phyloP scores from a whole-genome alignment of 768 basidiomycete genomes.

The Solioccasus polychromus region DNA sequence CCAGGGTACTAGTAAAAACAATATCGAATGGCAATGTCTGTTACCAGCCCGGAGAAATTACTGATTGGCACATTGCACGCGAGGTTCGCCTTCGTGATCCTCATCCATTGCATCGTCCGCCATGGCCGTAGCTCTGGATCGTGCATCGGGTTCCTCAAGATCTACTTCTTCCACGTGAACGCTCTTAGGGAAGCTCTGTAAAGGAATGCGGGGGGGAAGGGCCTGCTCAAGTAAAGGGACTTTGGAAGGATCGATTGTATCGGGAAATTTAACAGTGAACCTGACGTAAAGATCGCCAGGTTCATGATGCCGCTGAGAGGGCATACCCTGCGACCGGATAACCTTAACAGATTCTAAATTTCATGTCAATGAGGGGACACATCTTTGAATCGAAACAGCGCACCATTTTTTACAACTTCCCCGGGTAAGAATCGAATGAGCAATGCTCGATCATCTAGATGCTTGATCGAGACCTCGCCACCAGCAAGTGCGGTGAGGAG shows the following conservation, averaged over 20 bases:
- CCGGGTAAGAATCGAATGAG: slow-evolving; percentile 83
- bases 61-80: slow-evolving; percentile 95
- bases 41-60: slow-evolving; percentile 32
- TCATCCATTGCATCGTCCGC: slow-evolving; percentile 90
- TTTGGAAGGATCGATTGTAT: slow-evolving; percentile 60
- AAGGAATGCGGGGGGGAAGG: slow-evolving; percentile 70
- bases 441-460: slow-evolving; percentile 90
- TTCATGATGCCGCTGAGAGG: slow-evolving; percentile 96
- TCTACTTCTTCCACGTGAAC: slow-evolving; percentile 79
- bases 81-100: slow-evolving; percentile 79
- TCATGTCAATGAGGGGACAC: not conserved
- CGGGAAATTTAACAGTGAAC: slow-evolving; percentile 87
- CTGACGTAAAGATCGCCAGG: slow-evolving; percentile 90
- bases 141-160: slow-evolving; percentile 73
- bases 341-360: slow-evolving; percentile 80
- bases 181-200: slow-evolving; percentile 67
- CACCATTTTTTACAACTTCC: slow-evolving; percentile 91
- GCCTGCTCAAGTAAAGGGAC: slow-evolving; percentile 80
- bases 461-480: slow-evolving; percentile 84
- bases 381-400: slow-evolving; percentile 25
- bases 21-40: slow-evolving; percentile 18
- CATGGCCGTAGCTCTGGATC: slow-evolving; percentile 43
- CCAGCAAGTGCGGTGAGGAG: slow-evolving; percentile 91
- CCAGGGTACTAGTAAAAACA: slow-evolving; percentile 20
- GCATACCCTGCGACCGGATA: slow-evolving; percentile 96